Evolutionary conservation across 345 rosid genomes (phyloP), one percentile per base, ranked within the genome.

Genomic region (Hibiscus tridactylites): DNA sequence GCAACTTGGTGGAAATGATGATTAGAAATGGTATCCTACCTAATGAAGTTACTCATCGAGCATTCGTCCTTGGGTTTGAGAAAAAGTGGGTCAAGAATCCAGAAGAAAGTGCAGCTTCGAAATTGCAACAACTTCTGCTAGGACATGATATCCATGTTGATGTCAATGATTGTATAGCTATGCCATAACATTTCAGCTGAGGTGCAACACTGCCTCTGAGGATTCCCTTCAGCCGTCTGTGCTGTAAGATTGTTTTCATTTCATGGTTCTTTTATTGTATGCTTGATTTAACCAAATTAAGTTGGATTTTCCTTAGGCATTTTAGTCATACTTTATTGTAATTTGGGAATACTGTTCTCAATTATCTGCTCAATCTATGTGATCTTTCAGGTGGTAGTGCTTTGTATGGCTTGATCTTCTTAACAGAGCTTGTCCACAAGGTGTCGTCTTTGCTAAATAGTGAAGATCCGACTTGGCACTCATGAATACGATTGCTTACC

Each of bases 21-120:
- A 84, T 84, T 75, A 59, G 78, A 63, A 64, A 76, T 21, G 80
- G 82, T 64, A 62, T 86, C 65, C 72, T 80, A 70, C 90, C 86
- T 13, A 76, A 82, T 79, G 59, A 67, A 7, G 67, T 72, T 60
- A 81, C 90, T 0, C 67, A 76, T 74, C 31, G 19, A 5, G 85
- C 86, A 75, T 80, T 86, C 68, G 71, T 79, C 70, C 71, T 80
- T 28, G 86, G 81, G 17, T 77, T 86, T 73, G 81, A 79, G 39
- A 81, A 73, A n/a, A 77, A 75, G 35, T 58, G 65, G 61, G 71
- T 42, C 11, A 26, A 65, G 68, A 72, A 79, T 76, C 81, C 86
- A 1, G 74, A 59, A 39, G 74, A 77, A 21, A 77, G 75, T 71
- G 89, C 84, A n/a, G 63, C 81, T 13, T 74, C 76, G 71, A 66